Evolutionary conservation across 768 basidiomycete species (phyloP).

Genomic region (Gelatoporia subvermispora): DNA sequence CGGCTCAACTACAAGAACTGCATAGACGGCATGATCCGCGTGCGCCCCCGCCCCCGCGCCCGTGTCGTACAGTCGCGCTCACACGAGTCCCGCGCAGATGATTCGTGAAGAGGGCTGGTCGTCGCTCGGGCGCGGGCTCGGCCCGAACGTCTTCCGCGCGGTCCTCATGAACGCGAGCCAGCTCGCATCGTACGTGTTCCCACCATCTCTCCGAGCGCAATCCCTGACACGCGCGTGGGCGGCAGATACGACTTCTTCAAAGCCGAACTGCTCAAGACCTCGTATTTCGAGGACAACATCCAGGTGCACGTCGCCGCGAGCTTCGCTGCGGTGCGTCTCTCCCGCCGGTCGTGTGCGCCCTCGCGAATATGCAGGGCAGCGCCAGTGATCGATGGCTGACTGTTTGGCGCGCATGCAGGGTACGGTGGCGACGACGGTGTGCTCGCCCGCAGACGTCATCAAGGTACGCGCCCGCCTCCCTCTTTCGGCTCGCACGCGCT

Average conservation of each 20-base stretch:
- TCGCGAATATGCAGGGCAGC: too few relatives aligned
- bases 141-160: constrained; percentile 83
- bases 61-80: constrained; percentile 26
- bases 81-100: constrained; percentile 54
- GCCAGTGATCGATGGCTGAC: too few relatives aligned
- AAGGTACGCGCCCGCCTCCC: constrained; percentile 39
- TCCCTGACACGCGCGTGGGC: neutral
- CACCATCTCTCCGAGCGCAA: neutral
- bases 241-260: constrained; percentile 89
- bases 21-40: constrained; percentile 81
- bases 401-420: constrained; percentile 39
- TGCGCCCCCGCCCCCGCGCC: too few relatives aligned
- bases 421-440: constrained; percentile 85
- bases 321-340: constrained; percentile 67
- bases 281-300: constrained; percentile 79
- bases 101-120: constrained; percentile 79
- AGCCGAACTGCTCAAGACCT: constrained; percentile 65
- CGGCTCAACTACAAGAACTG: constrained; percentile 88
- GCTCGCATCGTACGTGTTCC: constrained; percentile 68
- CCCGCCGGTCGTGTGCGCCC: neutral
- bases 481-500: neutral
- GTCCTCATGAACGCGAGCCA: constrained; percentile 90
- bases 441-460: constrained; percentile 84
- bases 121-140: constrained; percentile 70
- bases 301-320: constrained; percentile 79